phyloP scores from a whole-genome alignment of 345 rosid genomes.

The Odontarrhena argentea region DNA sequence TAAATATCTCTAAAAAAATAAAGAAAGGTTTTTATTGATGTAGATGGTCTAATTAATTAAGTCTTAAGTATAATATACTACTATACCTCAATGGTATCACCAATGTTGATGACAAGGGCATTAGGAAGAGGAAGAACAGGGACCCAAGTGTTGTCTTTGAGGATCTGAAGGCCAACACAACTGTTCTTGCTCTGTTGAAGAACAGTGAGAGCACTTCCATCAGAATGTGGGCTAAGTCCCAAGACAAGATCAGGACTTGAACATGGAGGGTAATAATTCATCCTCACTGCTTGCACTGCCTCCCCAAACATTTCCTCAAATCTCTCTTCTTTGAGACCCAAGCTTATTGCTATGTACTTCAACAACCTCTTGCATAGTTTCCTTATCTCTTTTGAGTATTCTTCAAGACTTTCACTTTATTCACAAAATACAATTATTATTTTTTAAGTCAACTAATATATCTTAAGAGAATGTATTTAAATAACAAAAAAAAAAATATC shows the following conservation, averaged over 20 bases:
- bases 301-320: constrained; percentile 81
- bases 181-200: constrained; percentile 74
- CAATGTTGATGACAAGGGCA: constrained; percentile 83
- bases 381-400: constrained; percentile 66
- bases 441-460: background rate
- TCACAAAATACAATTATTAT: background rate
- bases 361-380: constrained; percentile 66
- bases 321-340: constrained; percentile 56
- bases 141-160: constrained; percentile 70
- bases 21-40: too few relatives aligned
- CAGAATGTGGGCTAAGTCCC: constrained; percentile 96
- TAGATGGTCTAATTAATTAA: constrained; percentile 4
- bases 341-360: constrained; percentile 58
- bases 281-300: constrained; percentile 91
- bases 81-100: constrained; percentile 80
- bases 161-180: constrained; percentile 81
- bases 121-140: constrained; percentile 65
- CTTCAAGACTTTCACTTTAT: constrained; percentile 66
- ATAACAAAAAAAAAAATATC: background rate
- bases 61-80: background rate
- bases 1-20: too few relatives aligned
- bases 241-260: constrained; percentile 92
- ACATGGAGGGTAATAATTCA: constrained; percentile 98
- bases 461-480: background rate
- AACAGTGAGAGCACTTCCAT: constrained; percentile 95